Evolutionary conservation across 352 stramenopile species (phyloP), one percentile per base, ranked within the genome.

Genomic region (Globisporangium perplexum): DNA sequence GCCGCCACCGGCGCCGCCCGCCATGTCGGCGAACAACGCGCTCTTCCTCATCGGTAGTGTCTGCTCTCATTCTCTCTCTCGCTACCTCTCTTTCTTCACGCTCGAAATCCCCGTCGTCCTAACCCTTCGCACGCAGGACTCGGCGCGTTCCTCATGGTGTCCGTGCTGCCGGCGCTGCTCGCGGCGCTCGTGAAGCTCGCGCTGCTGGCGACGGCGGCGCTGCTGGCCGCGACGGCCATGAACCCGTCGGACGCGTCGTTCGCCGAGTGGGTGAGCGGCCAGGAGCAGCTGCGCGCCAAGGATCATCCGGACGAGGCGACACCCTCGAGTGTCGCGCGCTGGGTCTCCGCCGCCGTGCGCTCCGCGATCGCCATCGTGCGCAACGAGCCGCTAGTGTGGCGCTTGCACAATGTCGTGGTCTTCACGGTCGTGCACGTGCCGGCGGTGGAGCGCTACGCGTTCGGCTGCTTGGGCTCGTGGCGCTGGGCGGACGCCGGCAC

Each of bases 181-280:
- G 56, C 60, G 3, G 66, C 76, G 30, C 39, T 87, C 12, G 35
- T 74, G 10, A 77, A 77, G 38, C 55, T 75, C 20, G 28, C 68
- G 7, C 58, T 55, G n/a, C 59, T 90, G 1, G 28, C 80, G 3
- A 28, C 31, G 11, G 31, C 69, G 14, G 44, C 69, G 0, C 23
- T 74, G 6, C 15, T 72, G 6, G 44, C 59, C 17, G 77, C 68
- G 1, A 72, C 66, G 8, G 63, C 52, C n/a, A 86, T 68, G 15
- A 90, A 90, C 47, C 80, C 80, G 47, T 75, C 75, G 23, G 77
- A 90, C 50, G 69, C 83, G 38, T 88, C 77, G 43, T 90, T 90
- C 43, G 80, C 80, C 18, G 54, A 66, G 31, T 90, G 80, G 80
- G 54, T 88, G 23, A 79, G 62, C 57, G 59, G 65, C 30, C 80